Evolutionary conservation across 2,329 filamentous ascomycete genomes (phyloP).

Genomic region (Colletotrichum sp.): DNA sequence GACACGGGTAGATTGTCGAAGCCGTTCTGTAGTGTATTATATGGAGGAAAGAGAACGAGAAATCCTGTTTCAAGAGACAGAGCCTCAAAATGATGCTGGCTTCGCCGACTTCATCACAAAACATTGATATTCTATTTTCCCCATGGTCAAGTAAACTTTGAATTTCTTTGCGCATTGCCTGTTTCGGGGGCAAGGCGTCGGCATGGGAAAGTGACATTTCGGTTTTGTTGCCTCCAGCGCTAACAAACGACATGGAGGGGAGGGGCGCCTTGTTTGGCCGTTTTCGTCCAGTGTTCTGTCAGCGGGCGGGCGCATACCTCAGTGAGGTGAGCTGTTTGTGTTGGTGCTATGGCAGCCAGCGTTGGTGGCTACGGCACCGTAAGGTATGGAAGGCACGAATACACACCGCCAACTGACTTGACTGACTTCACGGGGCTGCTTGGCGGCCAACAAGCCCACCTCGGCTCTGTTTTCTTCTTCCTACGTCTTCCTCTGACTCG

Average conservation of each 20-base stretch:
- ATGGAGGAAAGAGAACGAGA: background rate
- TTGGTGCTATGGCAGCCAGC: background rate
- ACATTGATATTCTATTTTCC: background rate
- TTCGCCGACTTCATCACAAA: background rate
- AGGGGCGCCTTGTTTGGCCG: background rate
- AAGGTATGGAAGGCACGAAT: background rate
- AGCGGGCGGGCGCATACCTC: background rate
- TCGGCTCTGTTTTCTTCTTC: background rate
- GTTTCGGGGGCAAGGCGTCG: background rate
- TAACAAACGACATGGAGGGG: background rate
- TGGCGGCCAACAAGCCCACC: background rate
- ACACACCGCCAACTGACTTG: background rate
- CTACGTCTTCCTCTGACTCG: background rate
- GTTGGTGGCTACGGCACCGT: background rate
- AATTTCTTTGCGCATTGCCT: background rate
- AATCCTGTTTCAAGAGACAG: background rate
- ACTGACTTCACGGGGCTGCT: background rate
- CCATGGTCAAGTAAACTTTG: background rate
- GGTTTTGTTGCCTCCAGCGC: background rate
- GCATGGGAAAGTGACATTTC: conserved; percentile 11
- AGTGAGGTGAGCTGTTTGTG: background rate
- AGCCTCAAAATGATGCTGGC: background rate
- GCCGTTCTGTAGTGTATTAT: background rate
- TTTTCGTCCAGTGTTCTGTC: background rate
- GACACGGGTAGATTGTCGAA: conserved; percentile 20